Base-by-base conservation (phyloP, 1,139 yeast species). In the Lodderomyces margitis region DNA sequence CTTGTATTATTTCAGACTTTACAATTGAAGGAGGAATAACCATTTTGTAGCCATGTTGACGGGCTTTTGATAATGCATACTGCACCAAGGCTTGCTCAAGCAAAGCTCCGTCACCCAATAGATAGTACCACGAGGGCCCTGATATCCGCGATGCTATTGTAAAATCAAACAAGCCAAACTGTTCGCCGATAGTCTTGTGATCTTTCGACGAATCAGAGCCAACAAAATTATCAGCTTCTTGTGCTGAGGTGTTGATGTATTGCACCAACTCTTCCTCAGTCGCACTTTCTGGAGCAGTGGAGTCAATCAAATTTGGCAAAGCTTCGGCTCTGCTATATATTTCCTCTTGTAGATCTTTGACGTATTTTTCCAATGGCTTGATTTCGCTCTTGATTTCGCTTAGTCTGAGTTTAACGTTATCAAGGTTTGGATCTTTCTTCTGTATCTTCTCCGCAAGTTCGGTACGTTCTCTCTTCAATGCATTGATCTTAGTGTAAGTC, bases 61-160 rank as follows among this genome's bases (percentile, higher is more conserved):
- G 69, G 2, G 97, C 96, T 43, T 71, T 66, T 14, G 75, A 67
- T 41, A 92, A 61, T 0, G 94, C 83, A 58, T 83, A 89, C 49
- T 86, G 92, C 1, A 91, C 78, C 42, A 94, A 68, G 0, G 98
- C 98, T 55, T 87, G 94, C 56, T 94, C 98, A 33, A 94, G 64
- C 34, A 83, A 66, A 0, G 97, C 98, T 8, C 95, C 97, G 50
- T 87, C 95, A 14, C 89, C 89, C 2, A 83, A 51, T 10, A 92
- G 66, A 54, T 87, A 94, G 60, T 91, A 92, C 84, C 95, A 91
- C 1, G 96, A 89, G 2, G 85, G 70, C 0, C 98, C 98, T 4
- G 95, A 78, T 0, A 87, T 78, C 33, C 75, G 68, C 0, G 97
- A 69, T 0, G 96, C 98, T 0, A 78, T 69, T 17, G 70, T 67